Conservation (phyloP, 2,329 filamentous ascomycete genomes). For the Nothopassalora personata region DNA sequence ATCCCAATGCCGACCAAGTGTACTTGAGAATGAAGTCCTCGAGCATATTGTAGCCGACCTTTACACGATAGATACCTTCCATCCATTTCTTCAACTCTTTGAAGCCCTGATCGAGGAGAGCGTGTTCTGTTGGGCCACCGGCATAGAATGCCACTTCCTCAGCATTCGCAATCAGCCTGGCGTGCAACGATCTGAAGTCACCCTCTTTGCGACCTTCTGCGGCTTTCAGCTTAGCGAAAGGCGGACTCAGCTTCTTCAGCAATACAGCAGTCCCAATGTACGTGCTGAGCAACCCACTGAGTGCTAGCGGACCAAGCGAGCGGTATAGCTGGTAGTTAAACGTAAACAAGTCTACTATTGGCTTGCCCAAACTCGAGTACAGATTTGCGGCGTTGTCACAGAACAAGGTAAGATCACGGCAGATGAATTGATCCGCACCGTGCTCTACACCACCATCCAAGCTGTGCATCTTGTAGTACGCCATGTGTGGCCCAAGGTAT, state of each 20-base stretch:
- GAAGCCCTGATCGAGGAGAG: conserved; percentile 87
- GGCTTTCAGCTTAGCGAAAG: conserved; percentile 94
- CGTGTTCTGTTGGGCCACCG: conserved; percentile 89
- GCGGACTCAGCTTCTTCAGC: conserved; percentile 79
- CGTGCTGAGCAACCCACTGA: conserved; percentile 81
- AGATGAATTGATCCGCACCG: conserved; percentile 93
- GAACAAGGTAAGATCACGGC: conserved; percentile 91
- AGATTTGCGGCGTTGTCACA: conserved; percentile 86
- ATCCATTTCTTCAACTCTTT: conserved; percentile 92
- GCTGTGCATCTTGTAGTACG: conserved; percentile 93
- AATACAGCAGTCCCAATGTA: conserved; percentile 93
- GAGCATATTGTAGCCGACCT: conserved; percentile 97
- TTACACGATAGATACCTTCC: conserved; percentile 96
- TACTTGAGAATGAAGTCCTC: conserved; percentile 98
- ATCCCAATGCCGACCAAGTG: conserved; percentile 96
- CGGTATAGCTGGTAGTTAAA: conserved; percentile 98
- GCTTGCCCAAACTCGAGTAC: conserved; percentile 96
- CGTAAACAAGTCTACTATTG: conserved; percentile 90
- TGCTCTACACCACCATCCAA: conserved; percentile 88
- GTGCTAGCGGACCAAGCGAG: conserved; percentile 79
- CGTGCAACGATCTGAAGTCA: conserved; percentile 86
- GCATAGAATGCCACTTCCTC: conserved; percentile 98
- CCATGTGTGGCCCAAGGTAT: conserved; percentile 89
- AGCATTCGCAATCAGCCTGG: conserved; percentile 88
- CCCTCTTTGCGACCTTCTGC: conserved; percentile 93